Evolutionary conservation across 2,329 filamentous ascomycete genomes (phyloP).

Genomic region (Sclerotiophoma versabilis): DNA sequence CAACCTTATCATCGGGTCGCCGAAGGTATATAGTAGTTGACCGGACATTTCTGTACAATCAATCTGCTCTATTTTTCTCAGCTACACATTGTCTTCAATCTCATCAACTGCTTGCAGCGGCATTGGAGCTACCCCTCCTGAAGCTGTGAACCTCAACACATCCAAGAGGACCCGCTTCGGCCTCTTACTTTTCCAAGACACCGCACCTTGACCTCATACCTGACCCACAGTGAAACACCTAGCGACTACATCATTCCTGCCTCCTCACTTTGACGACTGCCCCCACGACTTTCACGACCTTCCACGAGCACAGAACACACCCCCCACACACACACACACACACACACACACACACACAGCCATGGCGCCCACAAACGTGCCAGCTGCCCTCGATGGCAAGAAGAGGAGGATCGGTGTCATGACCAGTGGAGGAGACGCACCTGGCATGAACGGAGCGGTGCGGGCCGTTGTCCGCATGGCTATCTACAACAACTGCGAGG

Average conservation of each 20-base stretch:
- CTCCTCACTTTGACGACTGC: conserved; percentile 8
- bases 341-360: no score
- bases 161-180: conserved; percentile 29
- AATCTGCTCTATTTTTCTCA: neutral
- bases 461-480: conserved; percentile 90
- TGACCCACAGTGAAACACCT: conserved; percentile 26
- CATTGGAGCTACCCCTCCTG: conserved; percentile 18
- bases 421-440: conserved; percentile 93
- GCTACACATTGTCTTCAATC: neutral
- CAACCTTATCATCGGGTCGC: conserved; percentile 17
- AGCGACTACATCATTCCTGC: conserved; percentile 12
- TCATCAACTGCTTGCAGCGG: conserved; percentile 1
- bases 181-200: conserved; percentile 23
- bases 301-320: conserved; percentile 5
- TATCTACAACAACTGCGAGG: conserved; percentile 71
- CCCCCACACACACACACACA: no score
- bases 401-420: conserved; percentile 82
- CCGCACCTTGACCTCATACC: conserved; percentile 35
- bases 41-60: conserved; percentile 1
- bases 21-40: conserved; percentile 16
- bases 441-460: conserved; percentile 92
- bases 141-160: conserved; percentile 32
- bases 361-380: conserved; percentile 43
- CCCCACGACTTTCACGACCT: conserved; percentile 8
- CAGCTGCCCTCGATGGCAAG: conserved; percentile 52